Conservation (phyloP, 306 rosid species). For the Calophaca sinica region DNA sequence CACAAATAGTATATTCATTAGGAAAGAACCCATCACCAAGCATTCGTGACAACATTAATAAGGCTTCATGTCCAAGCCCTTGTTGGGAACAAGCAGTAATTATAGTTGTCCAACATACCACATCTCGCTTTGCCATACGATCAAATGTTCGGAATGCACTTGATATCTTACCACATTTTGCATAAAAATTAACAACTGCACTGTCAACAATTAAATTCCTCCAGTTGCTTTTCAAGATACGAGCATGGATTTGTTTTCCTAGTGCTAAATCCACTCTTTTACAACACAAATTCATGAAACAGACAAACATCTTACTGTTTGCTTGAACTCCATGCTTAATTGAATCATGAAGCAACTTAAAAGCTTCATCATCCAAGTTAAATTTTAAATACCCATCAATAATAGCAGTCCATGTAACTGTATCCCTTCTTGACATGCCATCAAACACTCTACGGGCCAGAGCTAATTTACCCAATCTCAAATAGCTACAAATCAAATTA, state of each 20-base stretch:
- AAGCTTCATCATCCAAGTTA: slow-evolving; percentile 73
- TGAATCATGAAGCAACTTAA: slow-evolving; percentile 62
- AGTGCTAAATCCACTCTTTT: slow-evolving; percentile 65
- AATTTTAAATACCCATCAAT: slow-evolving; percentile 72
- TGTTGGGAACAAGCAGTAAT: slow-evolving; percentile 92
- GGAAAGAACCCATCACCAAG: slow-evolving; percentile 64
- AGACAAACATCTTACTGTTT: slow-evolving; percentile 81
- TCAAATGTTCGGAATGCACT: slow-evolving; percentile 73
- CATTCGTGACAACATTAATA: slow-evolving; percentile 69
- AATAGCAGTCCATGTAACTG: slow-evolving; percentile 89
- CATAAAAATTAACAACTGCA: slow-evolving; percentile 74
- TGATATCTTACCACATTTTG: slow-evolving; percentile 65
- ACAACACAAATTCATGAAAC: slow-evolving; percentile 73
- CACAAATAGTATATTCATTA: slow-evolving; percentile 81
- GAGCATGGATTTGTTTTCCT: slow-evolving; percentile 82
- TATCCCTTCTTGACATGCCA: slow-evolving; percentile 65
- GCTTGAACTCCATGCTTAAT: slow-evolving; percentile 56
- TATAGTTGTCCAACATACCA: slow-evolving; percentile 86
- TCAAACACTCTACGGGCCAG: slow-evolving; percentile 78
- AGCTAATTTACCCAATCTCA: slow-evolving; percentile 59
- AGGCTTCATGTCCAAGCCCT: slow-evolving; percentile 69
- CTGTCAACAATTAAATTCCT: slow-evolving; percentile 77
- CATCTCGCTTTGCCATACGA: slow-evolving; percentile 67
- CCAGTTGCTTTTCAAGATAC: slow-evolving; percentile 67
- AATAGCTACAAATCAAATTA: slow-evolving; percentile 76